phyloP scores from a whole-genome alignment of 225 moss, liverwort and hornwort species.

The Sphagnum tenellum region DNA sequence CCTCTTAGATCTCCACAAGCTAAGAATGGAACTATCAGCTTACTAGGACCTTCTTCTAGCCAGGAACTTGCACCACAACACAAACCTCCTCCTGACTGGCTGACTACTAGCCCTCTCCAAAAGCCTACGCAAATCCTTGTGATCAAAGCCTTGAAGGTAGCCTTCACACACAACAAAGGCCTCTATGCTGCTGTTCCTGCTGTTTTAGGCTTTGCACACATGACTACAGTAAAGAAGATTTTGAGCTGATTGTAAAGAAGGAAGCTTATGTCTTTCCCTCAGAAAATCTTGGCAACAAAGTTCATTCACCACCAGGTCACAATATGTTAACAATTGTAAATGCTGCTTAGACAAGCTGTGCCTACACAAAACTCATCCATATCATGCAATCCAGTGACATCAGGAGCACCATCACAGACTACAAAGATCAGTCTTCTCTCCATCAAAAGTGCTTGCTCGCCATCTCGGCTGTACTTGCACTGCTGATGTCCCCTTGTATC shows the following conservation, averaged over 20 bases:
- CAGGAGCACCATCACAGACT: slow-evolving; percentile 97
- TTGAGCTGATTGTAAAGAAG: slow-evolving; percentile 63
- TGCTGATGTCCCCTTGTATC: slow-evolving; percentile 96
- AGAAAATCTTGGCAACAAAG: slow-evolving; percentile 86
- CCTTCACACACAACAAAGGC: slow-evolving; percentile 97
- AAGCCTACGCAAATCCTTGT: slow-evolving; percentile 60
- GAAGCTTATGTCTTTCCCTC: slow-evolving; percentile 65
- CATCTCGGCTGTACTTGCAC: slow-evolving; percentile 77
- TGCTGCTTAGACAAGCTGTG: slow-evolving; percentile 91
- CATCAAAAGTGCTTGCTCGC: slow-evolving; percentile 84
- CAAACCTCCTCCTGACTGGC: slow-evolving; percentile 21
- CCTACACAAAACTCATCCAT: slow-evolving; percentile 97
- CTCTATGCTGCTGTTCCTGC: slow-evolving; percentile 95
- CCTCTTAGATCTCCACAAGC: slow-evolving; percentile 94
- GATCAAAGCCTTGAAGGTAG: slow-evolving; percentile 64
- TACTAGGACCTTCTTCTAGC: slow-evolving; percentile 80
- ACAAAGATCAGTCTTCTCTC: slow-evolving; percentile 86
- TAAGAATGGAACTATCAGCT: slow-evolving; percentile 82
- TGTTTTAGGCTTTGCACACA: slow-evolving; percentile 95
- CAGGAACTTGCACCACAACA: slow-evolving; percentile 75
- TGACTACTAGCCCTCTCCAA: slow-evolving; percentile 67
- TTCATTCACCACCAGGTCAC: slow-evolving; percentile 54
- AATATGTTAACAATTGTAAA: slow-evolving; percentile 86
- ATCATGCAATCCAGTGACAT: slow-evolving; percentile 94
- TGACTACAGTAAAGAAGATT: slow-evolving; percentile 77